Conservation (phyloP, 106 monocot species). For the Ottelia alismoides region DNA sequence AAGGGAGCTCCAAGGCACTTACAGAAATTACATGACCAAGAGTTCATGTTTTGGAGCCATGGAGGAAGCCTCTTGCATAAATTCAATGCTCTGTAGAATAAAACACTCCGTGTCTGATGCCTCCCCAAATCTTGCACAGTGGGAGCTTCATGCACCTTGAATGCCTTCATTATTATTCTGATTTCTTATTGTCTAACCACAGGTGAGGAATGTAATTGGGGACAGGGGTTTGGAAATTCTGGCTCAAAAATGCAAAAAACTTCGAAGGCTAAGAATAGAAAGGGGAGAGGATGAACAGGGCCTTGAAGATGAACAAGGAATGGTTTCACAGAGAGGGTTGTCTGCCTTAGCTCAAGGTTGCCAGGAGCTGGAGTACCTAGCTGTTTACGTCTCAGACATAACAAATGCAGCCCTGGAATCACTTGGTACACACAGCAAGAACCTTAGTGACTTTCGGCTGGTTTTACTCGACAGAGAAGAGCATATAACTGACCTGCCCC, state of each 20-base stretch:
- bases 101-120: too few relatives aligned
- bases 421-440: conserved; percentile 50
- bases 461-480: conserved; percentile 59
- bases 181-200: not conserved
- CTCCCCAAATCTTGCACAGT: too few relatives aligned
- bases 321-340: conserved; percentile 70
- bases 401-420: conserved; percentile 59
- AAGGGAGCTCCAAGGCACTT: too few relatives aligned
- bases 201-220: conserved; percentile 88
- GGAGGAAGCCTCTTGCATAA: too few relatives aligned
- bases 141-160: too few relatives aligned
- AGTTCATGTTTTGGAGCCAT: too few relatives aligned
- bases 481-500: conserved; percentile 50
- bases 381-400: conserved; percentile 83
- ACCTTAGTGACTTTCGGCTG: conserved; percentile 62
- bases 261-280: conserved; percentile 72
- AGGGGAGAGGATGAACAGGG: conserved; percentile 82
- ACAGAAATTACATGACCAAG: too few relatives aligned
- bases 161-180: too few relatives aligned
- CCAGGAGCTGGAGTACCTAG: conserved; percentile 64
- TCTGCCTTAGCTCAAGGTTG: conserved; percentile 62
- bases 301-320: conserved; percentile 80
- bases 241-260: conserved; percentile 52
- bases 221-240: conserved; percentile 76
- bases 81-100: too few relatives aligned